These are phyloP conservation scores for Bipolaris sorokiniana DNA, from an alignment of 2,329 filamentous ascomycete genomes.

Conservation along the genomic window DNA sequence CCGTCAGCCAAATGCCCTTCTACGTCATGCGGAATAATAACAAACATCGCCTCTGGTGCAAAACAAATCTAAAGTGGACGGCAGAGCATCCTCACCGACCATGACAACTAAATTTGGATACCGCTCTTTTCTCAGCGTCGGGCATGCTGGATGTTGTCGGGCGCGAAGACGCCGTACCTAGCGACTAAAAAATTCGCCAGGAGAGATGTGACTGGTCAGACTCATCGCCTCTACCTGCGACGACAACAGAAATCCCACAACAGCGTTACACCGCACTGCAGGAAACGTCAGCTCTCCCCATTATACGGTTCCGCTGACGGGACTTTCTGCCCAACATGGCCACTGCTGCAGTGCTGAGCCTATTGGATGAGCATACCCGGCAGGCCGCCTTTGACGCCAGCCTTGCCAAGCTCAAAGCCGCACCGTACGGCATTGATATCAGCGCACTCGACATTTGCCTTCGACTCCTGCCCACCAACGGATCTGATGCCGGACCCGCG, in stretches of 20 bases:
- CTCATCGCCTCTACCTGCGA: background rate
- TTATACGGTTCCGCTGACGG: background rate
- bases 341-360: conserved; percentile 29
- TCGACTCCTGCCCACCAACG: conserved; percentile 22
- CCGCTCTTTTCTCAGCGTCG: background rate
- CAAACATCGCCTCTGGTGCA: background rate
- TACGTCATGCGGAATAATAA: background rate
- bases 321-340: conserved; percentile 5
- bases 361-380: conserved; percentile 30
- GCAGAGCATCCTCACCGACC: background rate
- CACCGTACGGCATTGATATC: conserved; percentile 23
- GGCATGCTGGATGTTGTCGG: background rate
- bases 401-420: conserved; percentile 25
- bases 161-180: conserved; percentile 3
- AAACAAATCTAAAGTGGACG: background rate
- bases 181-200: conserved; percentile 13
- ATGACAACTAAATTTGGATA: background rate
- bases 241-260: conserved; percentile 1
- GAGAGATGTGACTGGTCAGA: conserved; percentile 10
- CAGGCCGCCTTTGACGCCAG: conserved; percentile 31
- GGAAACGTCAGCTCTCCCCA: background rate
- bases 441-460: conserved; percentile 32
- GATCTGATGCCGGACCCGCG: background rate
- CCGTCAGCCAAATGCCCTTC: background rate
- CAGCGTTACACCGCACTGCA: background rate